Base-by-base conservation (phyloP, 2,329 filamentous ascomycete genomes). In the Penicillium thymicola region DNA sequence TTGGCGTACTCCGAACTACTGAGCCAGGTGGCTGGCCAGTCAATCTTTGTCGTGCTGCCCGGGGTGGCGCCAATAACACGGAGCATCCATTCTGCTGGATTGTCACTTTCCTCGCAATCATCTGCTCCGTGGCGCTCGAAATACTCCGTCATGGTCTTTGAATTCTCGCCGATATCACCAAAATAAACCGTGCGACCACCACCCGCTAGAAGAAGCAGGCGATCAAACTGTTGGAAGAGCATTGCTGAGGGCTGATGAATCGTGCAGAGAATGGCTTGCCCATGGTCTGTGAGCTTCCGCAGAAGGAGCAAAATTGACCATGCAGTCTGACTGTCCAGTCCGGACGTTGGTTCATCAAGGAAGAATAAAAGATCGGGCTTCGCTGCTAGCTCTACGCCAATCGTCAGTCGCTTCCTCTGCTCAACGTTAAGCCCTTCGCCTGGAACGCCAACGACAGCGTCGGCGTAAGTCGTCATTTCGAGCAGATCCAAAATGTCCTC, bases 221-320 rank as follows among this genome's bases (percentile, higher is more conserved):
- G 77, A 60, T 87, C 85, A 52, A 87, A 96, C 57, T 90, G 86
- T 72, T 96, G 89, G 77, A 96, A 96, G 47, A 96, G 81, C 79
- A 95, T 89, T 36, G 91, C 91, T n/a, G 89, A 93, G 13, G 92
- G 92, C 72, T 97, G 92, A 73, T 97, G 92, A 60, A 96, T 96
- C 0, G 92, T 96, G 74, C 90, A 95, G 11, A 96, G 84, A 70
- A 96, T 88, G 48, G 92, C 91, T 71, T 94, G 90, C 13, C 92
- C 92, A 60, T 85, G 88, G 72, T 93, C 89, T 66, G 90, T 90
- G 23, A 96, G 81, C 76, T 94, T 96, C 73, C 93, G 87, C 41
- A 97, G 80, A n/a, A 96, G 83, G 65, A 89, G 85, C 44, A 90
- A 82, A 68, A 96, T 96, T 58, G 90, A 88, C 90, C 90, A 96